These are phyloP conservation scores for Rhamnella rubrinervis DNA, from an alignment of 331 rosid species.

Conservation along the genomic window DNA sequence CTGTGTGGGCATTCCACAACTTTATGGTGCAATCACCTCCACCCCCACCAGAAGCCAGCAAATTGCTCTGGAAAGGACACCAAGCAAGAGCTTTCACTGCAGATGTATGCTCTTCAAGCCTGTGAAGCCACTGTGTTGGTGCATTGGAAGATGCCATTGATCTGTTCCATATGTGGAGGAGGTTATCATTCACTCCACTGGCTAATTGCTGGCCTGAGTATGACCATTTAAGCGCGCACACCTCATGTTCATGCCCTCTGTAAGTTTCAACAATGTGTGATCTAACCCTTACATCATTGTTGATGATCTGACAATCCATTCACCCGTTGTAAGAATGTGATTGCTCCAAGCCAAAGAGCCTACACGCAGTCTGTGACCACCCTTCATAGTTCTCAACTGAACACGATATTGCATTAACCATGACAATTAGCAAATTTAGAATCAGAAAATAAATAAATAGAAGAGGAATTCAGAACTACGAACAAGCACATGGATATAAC, in stretches of 20 bases:
- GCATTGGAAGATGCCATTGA: conserved; percentile 46
- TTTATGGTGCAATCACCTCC: conserved; percentile 72
- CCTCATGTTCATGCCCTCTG: conserved; percentile 28
- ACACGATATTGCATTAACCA: conserved; percentile 3
- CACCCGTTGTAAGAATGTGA: conserved; percentile 79
- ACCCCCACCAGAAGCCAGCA: conserved; percentile 79
- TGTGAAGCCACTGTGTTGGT: conserved; percentile 73
- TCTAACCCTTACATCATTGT: conserved; percentile 59
- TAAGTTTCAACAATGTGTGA: conserved; percentile 40
- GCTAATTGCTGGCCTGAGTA: too few relatives aligned
- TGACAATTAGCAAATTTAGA: conserved; percentile 6
- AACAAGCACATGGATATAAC: neutral
- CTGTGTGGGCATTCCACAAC: conserved; percentile 84
- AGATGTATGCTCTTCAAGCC: conserved; percentile 74
- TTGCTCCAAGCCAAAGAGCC: conserved; percentile 88
- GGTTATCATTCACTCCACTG: too few relatives aligned
- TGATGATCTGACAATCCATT: conserved; percentile 65
- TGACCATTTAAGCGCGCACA: too few relatives aligned
- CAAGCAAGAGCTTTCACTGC: conserved; percentile 84
- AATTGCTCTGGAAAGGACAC: conserved; percentile 83
- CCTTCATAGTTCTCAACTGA: conserved; percentile 64
- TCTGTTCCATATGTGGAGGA: too few relatives aligned
- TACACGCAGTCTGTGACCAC: conserved; percentile 64
- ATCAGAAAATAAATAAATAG: neutral
- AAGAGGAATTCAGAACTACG: neutral